phyloP scores from a whole-genome alignment of 768 basidiomycete species.

The Aureoboletus auriporus region DNA sequence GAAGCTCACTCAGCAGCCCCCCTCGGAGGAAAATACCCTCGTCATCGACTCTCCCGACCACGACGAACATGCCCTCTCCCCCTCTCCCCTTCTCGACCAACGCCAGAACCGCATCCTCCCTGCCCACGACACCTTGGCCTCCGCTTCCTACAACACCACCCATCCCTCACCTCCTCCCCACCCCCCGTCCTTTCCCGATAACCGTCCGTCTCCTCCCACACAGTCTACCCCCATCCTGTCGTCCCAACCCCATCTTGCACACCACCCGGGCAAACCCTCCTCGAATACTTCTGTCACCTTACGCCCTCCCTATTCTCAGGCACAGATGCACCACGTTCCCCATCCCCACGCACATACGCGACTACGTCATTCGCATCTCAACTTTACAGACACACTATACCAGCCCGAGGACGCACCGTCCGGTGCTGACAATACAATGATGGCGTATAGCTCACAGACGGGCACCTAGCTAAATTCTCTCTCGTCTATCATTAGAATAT shows the following conservation, averaged over 20 bases:
- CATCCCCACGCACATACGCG: slow-evolving; percentile 77
- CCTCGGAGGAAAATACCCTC: slow-evolving; percentile 20
- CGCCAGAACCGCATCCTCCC: slow-evolving; percentile 19
- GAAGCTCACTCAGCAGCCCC: slow-evolving; percentile 40
- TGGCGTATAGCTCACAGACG: slow-evolving; percentile 42
- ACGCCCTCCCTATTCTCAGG: slow-evolving; percentile 52
- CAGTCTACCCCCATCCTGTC: slow-evolving; percentile 16
- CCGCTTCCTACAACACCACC: slow-evolving; percentile 14
- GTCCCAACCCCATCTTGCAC: slow-evolving; percentile 14
- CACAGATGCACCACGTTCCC: slow-evolving; percentile 76
- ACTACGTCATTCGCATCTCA: slow-evolving; percentile 58
- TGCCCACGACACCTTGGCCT: slow-evolving; percentile 10
- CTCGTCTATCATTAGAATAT: slow-evolving; percentile 22
- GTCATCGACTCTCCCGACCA: slow-evolving; percentile 17
- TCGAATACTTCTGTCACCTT: slow-evolving; percentile 43
- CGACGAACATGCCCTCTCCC: background rate
- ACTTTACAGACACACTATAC: slow-evolving; percentile 40
- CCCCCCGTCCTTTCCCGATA: slow-evolving; percentile 14
- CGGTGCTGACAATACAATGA: slow-evolving; percentile 41
- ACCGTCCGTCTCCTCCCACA: slow-evolving; percentile 8
- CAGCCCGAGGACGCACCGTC: slow-evolving; percentile 20
- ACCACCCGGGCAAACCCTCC: slow-evolving; percentile 29
- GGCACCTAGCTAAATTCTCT: slow-evolving; percentile 15
- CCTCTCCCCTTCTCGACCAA: slow-evolving; percentile 3
- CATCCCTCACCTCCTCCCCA: slow-evolving; percentile 21